Conservation (phyloP, 2,329 filamentous ascomycete species). For the Fusarium papillatum region DNA sequence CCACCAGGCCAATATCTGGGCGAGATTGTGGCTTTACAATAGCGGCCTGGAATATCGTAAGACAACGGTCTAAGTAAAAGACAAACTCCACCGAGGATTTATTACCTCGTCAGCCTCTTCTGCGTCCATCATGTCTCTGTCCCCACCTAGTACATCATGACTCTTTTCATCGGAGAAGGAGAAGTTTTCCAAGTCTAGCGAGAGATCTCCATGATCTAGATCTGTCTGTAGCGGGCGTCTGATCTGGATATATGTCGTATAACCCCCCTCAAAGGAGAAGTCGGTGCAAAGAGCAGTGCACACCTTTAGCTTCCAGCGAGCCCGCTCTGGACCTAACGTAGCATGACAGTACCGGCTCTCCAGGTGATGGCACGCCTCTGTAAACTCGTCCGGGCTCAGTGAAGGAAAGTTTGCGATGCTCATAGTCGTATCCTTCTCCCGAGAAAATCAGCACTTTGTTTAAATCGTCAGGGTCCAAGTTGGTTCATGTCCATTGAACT, state of each 20-base stretch:
- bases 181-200: constrained; percentile 59
- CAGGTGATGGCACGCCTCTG: constrained; percentile 73
- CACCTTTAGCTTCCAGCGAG: constrained; percentile 67
- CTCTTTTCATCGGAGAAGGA: constrained; percentile 53
- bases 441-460: background rate
- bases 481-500: background rate
- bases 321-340: constrained; percentile 67
- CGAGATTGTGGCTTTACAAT: constrained; percentile 49
- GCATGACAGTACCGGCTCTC: constrained; percentile 71
- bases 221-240: constrained; percentile 63
- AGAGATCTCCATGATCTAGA: constrained; percentile 60
- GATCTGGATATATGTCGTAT: constrained; percentile 69
- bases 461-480: constrained; percentile 5
- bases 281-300: constrained; percentile 64
- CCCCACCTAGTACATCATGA: constrained; percentile 45
- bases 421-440: constrained; percentile 41
- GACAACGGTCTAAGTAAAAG: constrained; percentile 22
- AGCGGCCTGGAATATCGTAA: constrained; percentile 54
- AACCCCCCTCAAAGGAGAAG: constrained; percentile 57
- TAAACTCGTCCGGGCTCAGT: constrained; percentile 73
- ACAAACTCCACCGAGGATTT: constrained; percentile 20
- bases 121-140: constrained; percentile 62
- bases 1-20: constrained; percentile 62
- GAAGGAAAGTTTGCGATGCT: constrained; percentile 71
- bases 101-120: constrained; percentile 67